phyloP scores from a whole-genome alignment of 129 eudicot genomes.

The Glebionis coronaria region DNA sequence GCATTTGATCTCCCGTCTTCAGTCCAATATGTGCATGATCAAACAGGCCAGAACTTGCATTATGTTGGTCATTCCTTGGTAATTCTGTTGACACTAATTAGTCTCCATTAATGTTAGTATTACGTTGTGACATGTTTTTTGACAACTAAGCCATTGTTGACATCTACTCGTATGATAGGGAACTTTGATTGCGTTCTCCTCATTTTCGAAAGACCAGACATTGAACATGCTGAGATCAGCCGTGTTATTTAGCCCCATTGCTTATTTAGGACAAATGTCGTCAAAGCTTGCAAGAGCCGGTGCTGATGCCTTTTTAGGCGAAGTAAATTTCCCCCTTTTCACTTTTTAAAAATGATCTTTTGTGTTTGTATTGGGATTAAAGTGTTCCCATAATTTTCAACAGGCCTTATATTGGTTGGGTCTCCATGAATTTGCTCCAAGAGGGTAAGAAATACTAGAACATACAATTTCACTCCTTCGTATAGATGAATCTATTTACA shows the following conservation, averaged over 20 bases:
- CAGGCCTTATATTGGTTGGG: conserved; percentile 78
- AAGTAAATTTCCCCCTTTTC: conserved; percentile 38
- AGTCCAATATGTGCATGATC: conserved; percentile 45
- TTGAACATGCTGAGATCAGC: conserved; percentile 69
- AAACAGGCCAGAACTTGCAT: conserved; percentile 74
- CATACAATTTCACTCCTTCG: no score
- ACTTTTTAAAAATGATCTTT: background rate
- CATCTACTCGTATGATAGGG: conserved; percentile 44
- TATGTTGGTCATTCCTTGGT: conserved; percentile 98
- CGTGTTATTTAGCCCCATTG: conserved; percentile 78
- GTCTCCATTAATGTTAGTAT: no score
- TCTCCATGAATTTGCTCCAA: conserved; percentile 61
- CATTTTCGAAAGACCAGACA: conserved; percentile 58
- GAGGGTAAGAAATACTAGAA: conserved; percentile 53
- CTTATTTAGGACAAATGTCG: conserved; percentile 68
- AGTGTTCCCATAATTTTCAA: background rate
- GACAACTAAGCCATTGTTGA: background rate
- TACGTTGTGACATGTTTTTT: no score
- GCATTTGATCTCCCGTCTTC: conserved; percentile 70
- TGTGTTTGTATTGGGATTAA: background rate
- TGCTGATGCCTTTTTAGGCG: conserved; percentile 58
- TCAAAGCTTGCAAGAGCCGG: conserved; percentile 55
- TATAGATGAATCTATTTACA: no score
- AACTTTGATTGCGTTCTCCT: conserved; percentile 77
- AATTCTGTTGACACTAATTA: background rate